Percentiles rank a stretch among this genome's conserved stretches.
Conservation (phyloP, 352 stramenopile species). For the Pythium brassicae region DNA sequence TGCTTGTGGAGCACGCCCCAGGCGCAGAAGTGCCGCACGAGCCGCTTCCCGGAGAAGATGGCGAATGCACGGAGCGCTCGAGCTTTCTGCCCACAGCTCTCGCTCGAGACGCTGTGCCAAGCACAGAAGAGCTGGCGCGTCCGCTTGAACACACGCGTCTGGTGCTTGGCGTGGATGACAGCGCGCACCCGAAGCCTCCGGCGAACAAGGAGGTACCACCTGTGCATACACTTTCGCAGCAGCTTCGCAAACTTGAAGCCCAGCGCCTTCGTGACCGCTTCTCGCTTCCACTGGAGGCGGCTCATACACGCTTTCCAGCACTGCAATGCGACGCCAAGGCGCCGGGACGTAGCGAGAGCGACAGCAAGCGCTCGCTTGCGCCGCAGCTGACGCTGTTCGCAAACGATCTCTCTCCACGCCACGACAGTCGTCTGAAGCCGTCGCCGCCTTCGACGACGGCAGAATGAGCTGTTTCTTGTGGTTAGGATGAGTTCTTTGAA, state of each 20-base stretch:
- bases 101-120: neutral
- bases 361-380: neutral
- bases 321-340: constrained; percentile 4
- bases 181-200: constrained; percentile 12
- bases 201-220: constrained; percentile 24
- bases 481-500: constrained; percentile 20
- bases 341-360: constrained; percentile 7
- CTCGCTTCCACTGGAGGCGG: neutral
- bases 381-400: neutral
- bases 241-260: constrained; percentile 24
- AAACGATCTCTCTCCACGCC: constrained; percentile 2
- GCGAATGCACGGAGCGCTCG: neutral
- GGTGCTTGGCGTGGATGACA: constrained; percentile 10
- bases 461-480: constrained; percentile 6
- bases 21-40: constrained; percentile 4
- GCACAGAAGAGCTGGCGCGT: neutral
- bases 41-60: neutral
- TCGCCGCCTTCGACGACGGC: constrained; percentile 9
- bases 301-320: constrained; percentile 8
- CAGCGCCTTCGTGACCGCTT: constrained; percentile 17
- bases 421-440: constrained; percentile 1
- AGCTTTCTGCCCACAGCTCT: neutral
- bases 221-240: constrained; percentile 16
- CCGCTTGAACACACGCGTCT: neutral
- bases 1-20: neutral